phyloP scores from a whole-genome alignment of 306 rosid genomes.

The Albizia julibrissin region DNA sequence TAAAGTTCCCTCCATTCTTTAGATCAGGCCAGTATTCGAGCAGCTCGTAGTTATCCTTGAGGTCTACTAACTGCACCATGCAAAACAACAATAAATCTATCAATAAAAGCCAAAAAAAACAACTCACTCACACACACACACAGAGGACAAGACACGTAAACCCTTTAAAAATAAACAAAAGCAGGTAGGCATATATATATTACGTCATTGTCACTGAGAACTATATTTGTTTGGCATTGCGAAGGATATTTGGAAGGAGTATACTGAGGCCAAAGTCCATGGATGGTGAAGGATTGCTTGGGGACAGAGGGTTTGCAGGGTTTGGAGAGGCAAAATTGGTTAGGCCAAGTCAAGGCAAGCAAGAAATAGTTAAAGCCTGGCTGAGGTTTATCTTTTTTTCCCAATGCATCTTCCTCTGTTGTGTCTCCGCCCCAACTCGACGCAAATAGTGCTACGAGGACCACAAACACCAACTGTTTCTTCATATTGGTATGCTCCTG shows the following conservation, averaged over 20 bases:
- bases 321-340: neutral
- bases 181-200: too few species aligned
- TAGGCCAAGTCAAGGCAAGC: neutral
- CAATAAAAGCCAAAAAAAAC: too few species aligned
- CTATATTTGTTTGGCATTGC: too few species aligned
- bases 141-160: too few species aligned
- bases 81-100: neutral
- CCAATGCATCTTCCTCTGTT: neutral
- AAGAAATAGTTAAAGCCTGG: neutral
- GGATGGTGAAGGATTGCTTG: neutral
- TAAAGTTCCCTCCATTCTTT: neutral
- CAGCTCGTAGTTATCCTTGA: neutral
- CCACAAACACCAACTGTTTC: neutral
- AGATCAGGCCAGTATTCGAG: neutral
- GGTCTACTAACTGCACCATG: neutral
- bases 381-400: neutral
- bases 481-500: neutral
- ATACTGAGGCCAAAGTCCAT: neutral
- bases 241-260: neutral
- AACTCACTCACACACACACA: too few species aligned
- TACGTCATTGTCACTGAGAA: too few species aligned
- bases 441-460: neutral
- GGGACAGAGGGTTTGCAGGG: neutral
- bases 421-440: neutral
- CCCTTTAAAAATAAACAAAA: too few species aligned